A percentile compares a stretch with the other conserved stretches of the same genome.
These are phyloP conservation scores for Diversispora eburnea DNA, from an alignment of 192 early-diverging fungal genomes.

Conservation along the genomic window DNA sequence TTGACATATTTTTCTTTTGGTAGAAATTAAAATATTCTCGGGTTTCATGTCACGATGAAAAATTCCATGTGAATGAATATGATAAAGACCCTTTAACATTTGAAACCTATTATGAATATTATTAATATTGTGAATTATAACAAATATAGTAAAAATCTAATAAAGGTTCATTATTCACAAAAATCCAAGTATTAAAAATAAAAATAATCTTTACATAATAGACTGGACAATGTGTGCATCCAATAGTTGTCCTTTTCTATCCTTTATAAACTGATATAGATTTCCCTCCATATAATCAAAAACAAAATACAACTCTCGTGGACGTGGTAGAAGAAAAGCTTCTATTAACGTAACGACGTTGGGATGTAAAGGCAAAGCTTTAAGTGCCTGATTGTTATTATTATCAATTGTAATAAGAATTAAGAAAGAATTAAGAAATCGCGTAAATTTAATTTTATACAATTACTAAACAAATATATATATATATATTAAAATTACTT, in stretches of 20 bases:
- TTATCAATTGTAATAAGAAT: constrained; percentile 2
- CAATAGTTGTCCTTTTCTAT: constrained; percentile 62
- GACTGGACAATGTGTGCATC: constrained; percentile 63
- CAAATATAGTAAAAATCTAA: not conserved
- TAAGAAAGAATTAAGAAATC: not conserved
- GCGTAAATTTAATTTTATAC: not conserved
- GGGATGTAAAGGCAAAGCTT: constrained; percentile 69
- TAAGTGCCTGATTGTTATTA: constrained; percentile 51
- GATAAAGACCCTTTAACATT: constrained; percentile 79
- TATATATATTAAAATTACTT: not conserved
- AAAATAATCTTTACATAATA: constrained; percentile 61
- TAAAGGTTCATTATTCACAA: not conserved
- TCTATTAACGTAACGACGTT: constrained; percentile 86
- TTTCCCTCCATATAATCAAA: constrained; percentile 97
- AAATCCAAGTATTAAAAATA: constrained; percentile 1
- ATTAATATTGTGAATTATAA: not conserved
- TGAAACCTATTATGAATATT: constrained; percentile 61
- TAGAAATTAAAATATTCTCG: constrained; percentile 83
- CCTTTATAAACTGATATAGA: constrained; percentile 85
- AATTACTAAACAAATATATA: not conserved
- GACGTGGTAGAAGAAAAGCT: constrained; percentile 69
- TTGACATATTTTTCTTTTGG: constrained; percentile 35
- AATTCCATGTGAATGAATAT: constrained; percentile 89
- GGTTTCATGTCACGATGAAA: constrained; percentile 98
- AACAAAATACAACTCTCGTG: constrained; percentile 87